A percentile compares a stretch with the other conserved stretches of the same genome.
Evolutionary conservation across 2,329 filamentous ascomycete genomes (phyloP).

Genomic region (Ascomycota sp.): DNA sequence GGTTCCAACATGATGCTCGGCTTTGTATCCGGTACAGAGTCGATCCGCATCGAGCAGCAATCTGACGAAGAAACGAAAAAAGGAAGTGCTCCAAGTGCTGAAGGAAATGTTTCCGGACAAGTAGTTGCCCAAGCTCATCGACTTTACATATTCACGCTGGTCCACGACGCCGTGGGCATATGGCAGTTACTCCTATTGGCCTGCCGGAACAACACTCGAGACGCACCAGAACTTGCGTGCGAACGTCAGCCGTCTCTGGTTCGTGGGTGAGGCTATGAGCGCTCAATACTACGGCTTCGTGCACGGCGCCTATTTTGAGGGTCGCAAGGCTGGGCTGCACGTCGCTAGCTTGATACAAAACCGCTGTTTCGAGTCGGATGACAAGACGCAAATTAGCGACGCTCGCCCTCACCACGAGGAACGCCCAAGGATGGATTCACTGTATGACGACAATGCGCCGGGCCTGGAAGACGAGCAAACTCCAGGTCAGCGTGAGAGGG

Average conservation of each 20-base stretch:
- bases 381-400: too few relatives aligned
- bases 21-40: slow-evolving; percentile 35
- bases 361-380: too few relatives aligned
- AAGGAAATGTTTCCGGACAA: slow-evolving; percentile 38
- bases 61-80: slow-evolving; percentile 33
- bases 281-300: slow-evolving; percentile 45
- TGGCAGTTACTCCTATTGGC: slow-evolving; percentile 51
- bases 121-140: slow-evolving; percentile 35
- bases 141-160: slow-evolving; percentile 35
- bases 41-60: slow-evolving; percentile 38
- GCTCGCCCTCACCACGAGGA: too few relatives aligned
- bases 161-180: slow-evolving; percentile 20
- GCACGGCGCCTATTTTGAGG: slow-evolving; percentile 40
- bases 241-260: slow-evolving; percentile 40
- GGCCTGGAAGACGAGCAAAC: too few relatives aligned
- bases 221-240: slow-evolving; percentile 48
- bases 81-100: slow-evolving; percentile 35
- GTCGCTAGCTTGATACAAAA: slow-evolving; percentile 20
- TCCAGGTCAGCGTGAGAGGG: too few relatives aligned
- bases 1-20: slow-evolving; percentile 45
- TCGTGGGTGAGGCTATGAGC: slow-evolving; percentile 43
- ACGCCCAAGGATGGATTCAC: too few relatives aligned
- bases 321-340: slow-evolving; percentile 23
- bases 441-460: too few relatives aligned
- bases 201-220: slow-evolving; percentile 38